These are phyloP conservation scores for Comarum palustre DNA, from an alignment of 306 rosid species.

Conservation along the genomic window DNA sequence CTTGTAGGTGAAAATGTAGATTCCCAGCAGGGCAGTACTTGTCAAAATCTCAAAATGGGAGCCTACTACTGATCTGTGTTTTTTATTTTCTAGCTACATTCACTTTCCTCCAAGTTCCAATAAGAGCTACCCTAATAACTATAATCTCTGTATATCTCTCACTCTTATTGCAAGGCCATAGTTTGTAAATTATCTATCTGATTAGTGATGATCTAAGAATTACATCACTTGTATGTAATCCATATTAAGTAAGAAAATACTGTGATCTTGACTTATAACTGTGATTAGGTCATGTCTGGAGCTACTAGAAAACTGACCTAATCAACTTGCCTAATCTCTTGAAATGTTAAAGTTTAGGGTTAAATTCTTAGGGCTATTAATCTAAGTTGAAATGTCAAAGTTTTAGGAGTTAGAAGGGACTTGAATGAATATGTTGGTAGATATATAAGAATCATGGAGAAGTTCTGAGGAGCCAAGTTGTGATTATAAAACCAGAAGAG, in stretches of 20 bases:
- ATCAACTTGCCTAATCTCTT: constrained; percentile 5
- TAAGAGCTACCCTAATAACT: constrained; percentile 30
- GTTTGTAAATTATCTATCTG: not conserved
- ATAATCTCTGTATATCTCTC: constrained; percentile 17
- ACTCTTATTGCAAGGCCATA: not conserved
- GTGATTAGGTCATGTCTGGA: constrained; percentile 47
- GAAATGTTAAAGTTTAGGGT: too few species aligned
- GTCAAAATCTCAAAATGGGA: constrained; percentile 55
- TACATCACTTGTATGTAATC: constrained; percentile 51
- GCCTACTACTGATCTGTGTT: constrained; percentile 39
- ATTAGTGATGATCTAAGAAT: constrained; percentile 35
- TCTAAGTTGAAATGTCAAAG: constrained; percentile 21
- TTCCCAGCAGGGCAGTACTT: constrained; percentile 38
- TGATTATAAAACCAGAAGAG: constrained; percentile 42
- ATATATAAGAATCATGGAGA: constrained; percentile 25
- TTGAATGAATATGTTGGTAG: constrained; percentile 31
- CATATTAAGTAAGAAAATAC: constrained; percentile 38
- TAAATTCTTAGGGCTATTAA: not conserved
- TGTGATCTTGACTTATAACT: constrained; percentile 32
- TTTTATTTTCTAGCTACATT: constrained; percentile 55
- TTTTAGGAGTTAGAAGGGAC: constrained; percentile 2
- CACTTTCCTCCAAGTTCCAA: constrained; percentile 64
- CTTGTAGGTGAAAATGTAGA: constrained; percentile 59
- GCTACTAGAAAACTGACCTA: constrained; percentile 36
- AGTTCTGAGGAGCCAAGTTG: too few species aligned